Evolutionary conservation across 1,284 basidiomycete species (phyloP).

Genomic region (Coniferiporia sulphurascens): DNA sequence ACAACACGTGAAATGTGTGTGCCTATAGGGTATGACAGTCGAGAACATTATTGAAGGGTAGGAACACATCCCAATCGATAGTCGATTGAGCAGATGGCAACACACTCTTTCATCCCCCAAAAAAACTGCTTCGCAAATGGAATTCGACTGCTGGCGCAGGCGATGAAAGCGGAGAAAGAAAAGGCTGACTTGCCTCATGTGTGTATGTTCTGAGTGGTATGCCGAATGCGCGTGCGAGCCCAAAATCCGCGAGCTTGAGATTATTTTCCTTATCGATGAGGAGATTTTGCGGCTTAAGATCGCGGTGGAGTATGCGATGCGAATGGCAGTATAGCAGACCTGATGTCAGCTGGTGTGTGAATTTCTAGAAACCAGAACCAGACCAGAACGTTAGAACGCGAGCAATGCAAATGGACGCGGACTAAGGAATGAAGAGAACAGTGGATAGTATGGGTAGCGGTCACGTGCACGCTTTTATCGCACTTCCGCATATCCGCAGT

Average conservation of each 20-base stretch:
- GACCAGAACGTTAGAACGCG: neutral
- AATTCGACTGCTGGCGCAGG: neutral
- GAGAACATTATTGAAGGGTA: neutral
- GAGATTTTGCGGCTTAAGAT: slow-evolving; percentile 97
- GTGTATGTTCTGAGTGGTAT: slow-evolving; percentile 98
- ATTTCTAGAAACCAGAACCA: slow-evolving; percentile 56
- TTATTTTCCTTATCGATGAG: slow-evolving; percentile 90
- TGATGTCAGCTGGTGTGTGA: slow-evolving; percentile 81
- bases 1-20: neutral
- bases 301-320: slow-evolving; percentile 93
- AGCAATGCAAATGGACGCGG: neutral
- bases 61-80: neutral
- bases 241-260: slow-evolving; percentile 95
- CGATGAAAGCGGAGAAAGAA: neutral
- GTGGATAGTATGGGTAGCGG: neutral
- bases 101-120: neutral
- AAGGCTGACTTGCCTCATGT: slow-evolving; percentile 70
- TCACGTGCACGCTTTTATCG: slow-evolving; percentile 7
- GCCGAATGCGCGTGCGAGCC: slow-evolving; percentile 93
- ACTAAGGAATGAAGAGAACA: neutral
- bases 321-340: slow-evolving; percentile 95
- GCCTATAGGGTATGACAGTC: neutral
- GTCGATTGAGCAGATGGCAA: neutral
- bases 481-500: neutral
- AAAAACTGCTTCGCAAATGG: neutral